Base-by-base conservation (phyloP, 2,329 filamentous ascomycete genomes). In the Aureobasidium sp. region DNA sequence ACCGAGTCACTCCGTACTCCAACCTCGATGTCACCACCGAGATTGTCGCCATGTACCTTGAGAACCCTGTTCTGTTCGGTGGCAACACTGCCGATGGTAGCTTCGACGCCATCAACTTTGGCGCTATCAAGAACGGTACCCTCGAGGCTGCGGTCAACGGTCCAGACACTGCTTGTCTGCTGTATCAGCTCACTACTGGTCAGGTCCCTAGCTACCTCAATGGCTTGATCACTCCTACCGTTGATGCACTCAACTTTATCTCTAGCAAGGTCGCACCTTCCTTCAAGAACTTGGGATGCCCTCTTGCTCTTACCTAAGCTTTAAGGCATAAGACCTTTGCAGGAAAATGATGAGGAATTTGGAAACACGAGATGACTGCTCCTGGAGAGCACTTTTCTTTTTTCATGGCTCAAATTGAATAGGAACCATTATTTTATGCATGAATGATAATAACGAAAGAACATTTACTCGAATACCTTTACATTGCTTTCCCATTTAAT, bases 61-160 rank as follows among this genome's bases (percentile, higher is more conserved):
- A 72, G 64, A 70, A 76, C 61, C 77, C 78, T 3, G 76, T 79
- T 12, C 68, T 76, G 0, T 78, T 79, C 56, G 77, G 77, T 41
- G 76, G 77, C 42, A 75, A 74, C 41, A 74, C 73, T 6, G 76
- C 71, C 12, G 70, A 68, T 29, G 72, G 73, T 27, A 69, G 70
- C 57, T 78, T 78, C 64, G 65, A 76, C 57, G 67, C 68, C 2
- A 61, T 78, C 39, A 72, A 71, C 58, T 78, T 76, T 53, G 72
- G 71, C 15, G 65, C 70, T 20, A 78, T 79, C 62, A 44, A 69
- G 64, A 69, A 78, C 55, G 76, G 77, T 13, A 74, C 70, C 48
- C 64, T 78, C 13, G 63, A 66, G 5, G 64, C 67, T 29, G 64
- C 61, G 36, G 66, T 72, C 10, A 70, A 65, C 8, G 62, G 70